phyloP scores from a whole-genome alignment of 139 green algal genomes.

The Microglena sp. region DNA sequence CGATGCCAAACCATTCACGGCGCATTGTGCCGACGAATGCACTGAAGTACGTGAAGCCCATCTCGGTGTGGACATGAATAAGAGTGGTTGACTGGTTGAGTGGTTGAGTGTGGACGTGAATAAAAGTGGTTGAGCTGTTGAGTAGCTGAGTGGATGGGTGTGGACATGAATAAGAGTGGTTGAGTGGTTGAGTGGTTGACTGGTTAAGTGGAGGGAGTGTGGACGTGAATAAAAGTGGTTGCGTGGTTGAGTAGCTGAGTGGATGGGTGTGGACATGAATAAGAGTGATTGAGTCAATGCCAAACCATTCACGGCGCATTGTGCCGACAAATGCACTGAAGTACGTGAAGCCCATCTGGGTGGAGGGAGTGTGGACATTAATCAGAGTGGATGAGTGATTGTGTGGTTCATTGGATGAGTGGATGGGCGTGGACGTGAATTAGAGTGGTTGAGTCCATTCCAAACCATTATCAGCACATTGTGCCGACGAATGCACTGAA shows the following conservation, averaged over 20 bases:
- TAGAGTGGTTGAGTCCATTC: too few species aligned
- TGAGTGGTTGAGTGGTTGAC: too few species aligned
- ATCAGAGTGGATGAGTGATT: too few species aligned
- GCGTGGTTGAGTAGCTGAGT: conserved; percentile 1
- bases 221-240: not conserved
- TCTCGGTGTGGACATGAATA: conserved; percentile 25
- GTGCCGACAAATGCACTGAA: conserved; percentile 53
- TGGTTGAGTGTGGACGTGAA: too few species aligned
- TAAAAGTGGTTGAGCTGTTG: not conserved
- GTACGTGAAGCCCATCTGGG: conserved; percentile 35
- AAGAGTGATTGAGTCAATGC: conserved; percentile 72
- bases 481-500: conserved; percentile 57
- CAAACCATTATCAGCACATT: conserved; percentile 81
- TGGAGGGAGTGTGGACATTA: too few species aligned
- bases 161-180: too few species aligned
- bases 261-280: conserved; percentile 97
- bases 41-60: conserved; percentile 47
- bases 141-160: too few species aligned
- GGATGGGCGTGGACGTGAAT: too few species aligned
- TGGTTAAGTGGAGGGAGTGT: too few species aligned
- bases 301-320: conserved; percentile 77
- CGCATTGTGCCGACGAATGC: conserved; percentile 65
- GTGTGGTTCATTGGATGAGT: too few species aligned
- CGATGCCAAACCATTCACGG: conserved; percentile 86
- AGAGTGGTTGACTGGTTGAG: too few species aligned